Conservation (phyloP, 192 early-diverging fungal species). For the Podila minutissima region DNA sequence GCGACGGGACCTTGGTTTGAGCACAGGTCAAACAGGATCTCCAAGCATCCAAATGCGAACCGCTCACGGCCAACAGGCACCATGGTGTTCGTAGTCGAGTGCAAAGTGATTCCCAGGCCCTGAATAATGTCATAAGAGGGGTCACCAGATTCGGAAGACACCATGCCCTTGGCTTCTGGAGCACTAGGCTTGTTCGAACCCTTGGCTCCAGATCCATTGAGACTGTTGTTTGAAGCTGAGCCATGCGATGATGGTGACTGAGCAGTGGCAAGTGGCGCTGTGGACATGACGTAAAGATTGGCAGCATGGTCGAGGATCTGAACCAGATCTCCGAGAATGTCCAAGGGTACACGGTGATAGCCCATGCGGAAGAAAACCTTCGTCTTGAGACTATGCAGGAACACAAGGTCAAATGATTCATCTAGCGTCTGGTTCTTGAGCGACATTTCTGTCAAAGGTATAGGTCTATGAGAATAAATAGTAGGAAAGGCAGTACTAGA, state of each 20-base stretch:
- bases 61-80: constrained; percentile 69
- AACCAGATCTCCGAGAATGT: constrained; percentile 61
- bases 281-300: constrained; percentile 52
- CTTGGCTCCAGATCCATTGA: background rate
- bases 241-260: constrained; percentile 6
- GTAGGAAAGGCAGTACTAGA: background rate
- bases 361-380: constrained; percentile 79
- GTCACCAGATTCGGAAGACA: background rate
- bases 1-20: constrained; percentile 27
- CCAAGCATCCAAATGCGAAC: constrained; percentile 73
- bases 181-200: background rate
- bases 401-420: constrained; percentile 79
- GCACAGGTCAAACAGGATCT: constrained; percentile 72
- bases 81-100: constrained; percentile 63
- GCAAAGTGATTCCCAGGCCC: constrained; percentile 37
- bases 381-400: constrained; percentile 68
- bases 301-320: constrained; percentile 65
- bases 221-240: background rate
- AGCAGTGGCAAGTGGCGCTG: constrained; percentile 52
- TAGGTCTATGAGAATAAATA: constrained; percentile 20
- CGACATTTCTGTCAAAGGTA: constrained; percentile 48
- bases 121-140: constrained; percentile 29
- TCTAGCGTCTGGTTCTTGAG: constrained; percentile 72
- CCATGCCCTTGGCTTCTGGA: constrained; percentile 8
- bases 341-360: constrained; percentile 66